phyloP scores from a whole-genome alignment of 306 rosid genomes.

The Purshia tridentata region DNA sequence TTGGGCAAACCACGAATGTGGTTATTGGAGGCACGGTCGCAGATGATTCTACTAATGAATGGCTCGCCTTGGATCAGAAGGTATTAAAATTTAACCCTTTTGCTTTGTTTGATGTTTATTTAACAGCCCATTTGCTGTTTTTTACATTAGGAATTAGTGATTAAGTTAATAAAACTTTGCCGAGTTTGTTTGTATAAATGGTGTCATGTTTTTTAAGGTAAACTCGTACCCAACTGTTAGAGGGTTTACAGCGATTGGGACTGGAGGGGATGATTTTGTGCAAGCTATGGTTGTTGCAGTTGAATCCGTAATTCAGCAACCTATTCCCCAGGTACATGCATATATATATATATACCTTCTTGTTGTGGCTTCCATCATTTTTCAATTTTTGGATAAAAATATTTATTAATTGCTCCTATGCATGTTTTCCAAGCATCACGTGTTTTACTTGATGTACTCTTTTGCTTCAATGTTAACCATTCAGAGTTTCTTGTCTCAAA shows the following conservation, averaged over 20 bases:
- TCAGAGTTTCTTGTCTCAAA: neutral
- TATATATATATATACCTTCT: neutral
- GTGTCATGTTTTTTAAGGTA: constrained; percentile 40
- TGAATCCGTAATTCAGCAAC: constrained; percentile 79
- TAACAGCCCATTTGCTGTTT: neutral
- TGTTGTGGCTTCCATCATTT: neutral
- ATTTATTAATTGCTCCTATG: neutral
- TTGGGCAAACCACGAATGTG: constrained; percentile 95
- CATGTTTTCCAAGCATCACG: neutral
- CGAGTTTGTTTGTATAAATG: neutral
- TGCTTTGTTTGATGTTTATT: neutral
- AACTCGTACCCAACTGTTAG: constrained; percentile 89
- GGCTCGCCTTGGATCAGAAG: constrained; percentile 94
- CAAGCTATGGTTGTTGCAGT: constrained; percentile 92
- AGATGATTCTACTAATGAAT: constrained; percentile 81
- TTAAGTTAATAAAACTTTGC: neutral
- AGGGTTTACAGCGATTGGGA: constrained; percentile 95
- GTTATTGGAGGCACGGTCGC: constrained; percentile 95
- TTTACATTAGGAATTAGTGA: neutral
- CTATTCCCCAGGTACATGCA: constrained; percentile 65
- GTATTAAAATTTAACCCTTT: constrained; percentile 29
- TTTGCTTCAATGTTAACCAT: neutral
- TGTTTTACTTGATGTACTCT: neutral
- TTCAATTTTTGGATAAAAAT: neutral
- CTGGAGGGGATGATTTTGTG: constrained; percentile 89